phyloP scores from a whole-genome alignment of 2,329 filamentous ascomycete species.

The Penicillium sp. region DNA sequence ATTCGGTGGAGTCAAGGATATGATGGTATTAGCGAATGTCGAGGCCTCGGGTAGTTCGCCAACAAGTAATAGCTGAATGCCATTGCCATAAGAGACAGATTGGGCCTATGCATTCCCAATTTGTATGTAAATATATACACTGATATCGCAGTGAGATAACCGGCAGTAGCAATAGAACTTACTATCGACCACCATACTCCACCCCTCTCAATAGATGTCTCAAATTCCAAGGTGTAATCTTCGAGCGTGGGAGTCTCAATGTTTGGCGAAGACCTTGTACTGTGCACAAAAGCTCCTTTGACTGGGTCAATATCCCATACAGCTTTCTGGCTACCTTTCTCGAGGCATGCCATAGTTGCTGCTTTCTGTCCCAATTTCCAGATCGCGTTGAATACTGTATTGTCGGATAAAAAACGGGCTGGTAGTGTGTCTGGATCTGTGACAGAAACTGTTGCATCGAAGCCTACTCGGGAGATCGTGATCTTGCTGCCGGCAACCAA shows the following conservation, averaged over 20 bases:
- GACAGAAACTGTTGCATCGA: not conserved
- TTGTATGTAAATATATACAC: not conserved
- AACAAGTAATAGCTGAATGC: conserved; percentile 5
- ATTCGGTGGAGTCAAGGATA: conserved; percentile 5
- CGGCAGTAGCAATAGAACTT: not conserved
- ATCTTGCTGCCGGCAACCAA: not conserved
- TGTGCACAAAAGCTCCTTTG: conserved; percentile 2
- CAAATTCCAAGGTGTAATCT: conserved; percentile 3
- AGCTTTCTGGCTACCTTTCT: conserved; percentile 2
- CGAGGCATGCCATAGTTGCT: conserved; percentile 1
- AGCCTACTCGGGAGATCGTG: not conserved
- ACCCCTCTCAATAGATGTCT: conserved; percentile 1
- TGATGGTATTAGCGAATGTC: conserved; percentile 6
- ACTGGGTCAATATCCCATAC: not conserved
- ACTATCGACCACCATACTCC: conserved; percentile 7
- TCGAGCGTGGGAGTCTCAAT: not conserved
- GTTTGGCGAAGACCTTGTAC: not conserved
- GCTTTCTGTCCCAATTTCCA: conserved; percentile 3
- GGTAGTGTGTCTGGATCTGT: not conserved
- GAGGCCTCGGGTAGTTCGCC: conserved; percentile 3
- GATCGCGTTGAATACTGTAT: not conserved
- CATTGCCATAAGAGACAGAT: not conserved
- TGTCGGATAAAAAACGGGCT: not conserved
- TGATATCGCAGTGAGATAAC: not conserved
- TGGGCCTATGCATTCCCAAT: not conserved